These are phyloP conservation scores for Hemileccinum rubropunctum DNA, from an alignment of 768 basidiomycete genomes.

Conservation along the genomic window DNA sequence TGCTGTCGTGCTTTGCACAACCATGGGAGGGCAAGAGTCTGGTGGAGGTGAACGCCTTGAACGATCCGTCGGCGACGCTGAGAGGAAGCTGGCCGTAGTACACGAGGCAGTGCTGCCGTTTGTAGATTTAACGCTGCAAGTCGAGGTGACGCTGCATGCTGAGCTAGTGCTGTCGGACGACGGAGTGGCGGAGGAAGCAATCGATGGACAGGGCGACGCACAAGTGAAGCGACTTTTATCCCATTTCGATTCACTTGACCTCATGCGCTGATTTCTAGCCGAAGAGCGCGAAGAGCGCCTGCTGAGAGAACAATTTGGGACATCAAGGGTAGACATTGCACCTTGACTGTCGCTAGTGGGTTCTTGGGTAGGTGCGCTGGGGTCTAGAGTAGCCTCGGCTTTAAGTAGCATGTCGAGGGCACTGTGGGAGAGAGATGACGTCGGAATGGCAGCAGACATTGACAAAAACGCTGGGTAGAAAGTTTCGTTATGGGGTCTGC, in stretches of 20 bases:
- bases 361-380: constrained; percentile 16
- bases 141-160: constrained; percentile 25
- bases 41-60: constrained; percentile 31
- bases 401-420: constrained; percentile 35
- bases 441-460: constrained; percentile 25
- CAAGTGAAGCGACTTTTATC: constrained; percentile 30
- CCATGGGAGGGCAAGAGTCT: constrained; percentile 42
- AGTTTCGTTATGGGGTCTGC: constrained; percentile 23
- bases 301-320: constrained; percentile 23
- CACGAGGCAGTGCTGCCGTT: constrained; percentile 13
- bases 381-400: constrained; percentile 21
- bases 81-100: constrained; percentile 13
- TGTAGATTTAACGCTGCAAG: constrained; percentile 17
- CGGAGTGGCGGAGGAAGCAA: constrained; percentile 19
- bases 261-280: constrained; percentile 23
- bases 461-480: constrained; percentile 23
- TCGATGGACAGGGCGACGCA: constrained; percentile 29
- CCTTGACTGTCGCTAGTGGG: constrained; percentile 14
- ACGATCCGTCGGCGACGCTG: constrained; percentile 31
- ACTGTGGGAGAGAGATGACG: constrained; percentile 31
- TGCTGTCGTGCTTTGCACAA: constrained; percentile 38
- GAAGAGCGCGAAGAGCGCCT: constrained; percentile 32
- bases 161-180: constrained; percentile 25
- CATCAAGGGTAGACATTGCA: constrained; percentile 26
- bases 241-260: constrained; percentile 24